These are phyloP conservation scores for Rhodosporidiobolus odoratus DNA, from an alignment of 768 basidiomycete species.

Conservation along the genomic window DNA sequence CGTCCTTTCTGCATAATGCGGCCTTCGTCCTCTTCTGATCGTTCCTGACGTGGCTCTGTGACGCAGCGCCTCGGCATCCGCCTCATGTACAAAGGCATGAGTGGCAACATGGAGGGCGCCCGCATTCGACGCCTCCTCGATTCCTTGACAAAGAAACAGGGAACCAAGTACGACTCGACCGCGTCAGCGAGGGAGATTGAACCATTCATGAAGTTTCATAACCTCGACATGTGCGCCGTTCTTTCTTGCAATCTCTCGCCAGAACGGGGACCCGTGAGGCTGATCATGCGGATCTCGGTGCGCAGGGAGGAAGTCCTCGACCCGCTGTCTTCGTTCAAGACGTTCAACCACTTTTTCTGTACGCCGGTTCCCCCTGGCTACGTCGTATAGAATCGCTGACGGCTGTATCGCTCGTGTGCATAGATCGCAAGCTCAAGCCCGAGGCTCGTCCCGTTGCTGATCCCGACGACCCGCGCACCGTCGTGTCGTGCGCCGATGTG, in stretches of 20 bases:
- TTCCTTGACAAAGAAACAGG: constrained; percentile 87
- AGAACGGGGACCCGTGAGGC: background rate
- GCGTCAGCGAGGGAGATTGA: constrained; percentile 79
- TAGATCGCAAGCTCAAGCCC: constrained; percentile 73
- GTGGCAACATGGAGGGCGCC: constrained; percentile 4
- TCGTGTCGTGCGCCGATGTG: constrained; percentile 79
- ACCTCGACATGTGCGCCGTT: constrained; percentile 56
- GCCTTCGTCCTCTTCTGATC: too few relatives aligned
- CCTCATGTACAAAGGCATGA: constrained; percentile 75
- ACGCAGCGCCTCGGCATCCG: constrained; percentile 71
- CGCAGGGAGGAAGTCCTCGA: constrained; percentile 64
- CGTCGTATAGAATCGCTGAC: too few relatives aligned
- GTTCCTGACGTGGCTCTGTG: too few relatives aligned
- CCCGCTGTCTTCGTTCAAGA: constrained; percentile 77
- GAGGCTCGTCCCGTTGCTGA: constrained; percentile 68
- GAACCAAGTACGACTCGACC: constrained; percentile 81
- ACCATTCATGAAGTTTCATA: constrained; percentile 82
- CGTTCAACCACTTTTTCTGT: constrained; percentile 64
- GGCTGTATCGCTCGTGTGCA: background rate
- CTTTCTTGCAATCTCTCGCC: too few relatives aligned
- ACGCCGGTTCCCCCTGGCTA: background rate
- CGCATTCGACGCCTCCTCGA: constrained; percentile 69
- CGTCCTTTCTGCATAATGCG: background rate
- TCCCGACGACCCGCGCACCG: constrained; percentile 66
- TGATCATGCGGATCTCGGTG: too few relatives aligned